These are phyloP conservation scores for Barnettozyma salicaria DNA, from an alignment of 805 yeast species.

Conservation along the genomic window DNA sequence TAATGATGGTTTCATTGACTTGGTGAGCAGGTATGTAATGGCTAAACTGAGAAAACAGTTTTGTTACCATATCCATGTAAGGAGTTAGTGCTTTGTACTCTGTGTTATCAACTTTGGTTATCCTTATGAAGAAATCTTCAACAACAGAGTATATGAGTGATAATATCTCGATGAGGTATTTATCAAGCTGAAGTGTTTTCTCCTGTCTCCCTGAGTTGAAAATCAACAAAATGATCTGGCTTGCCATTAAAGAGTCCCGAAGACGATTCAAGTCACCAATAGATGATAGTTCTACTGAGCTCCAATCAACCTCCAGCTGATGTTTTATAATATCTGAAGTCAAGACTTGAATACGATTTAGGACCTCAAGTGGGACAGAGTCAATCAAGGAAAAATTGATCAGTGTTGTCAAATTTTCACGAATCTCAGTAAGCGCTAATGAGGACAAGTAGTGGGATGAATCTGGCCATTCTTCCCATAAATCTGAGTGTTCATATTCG, in stretches of 20 bases:
- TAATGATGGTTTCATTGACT: conserved; percentile 46
- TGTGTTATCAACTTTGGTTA: conserved; percentile 6
- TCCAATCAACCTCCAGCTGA: conserved; percentile 22
- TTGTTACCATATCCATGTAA: conserved; percentile 10
- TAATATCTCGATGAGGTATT: conserved; percentile 36
- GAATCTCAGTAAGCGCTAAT: conserved; percentile 19
- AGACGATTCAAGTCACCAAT: no score
- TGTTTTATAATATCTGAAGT: conserved; percentile 26
- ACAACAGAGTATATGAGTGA: conserved; percentile 32
- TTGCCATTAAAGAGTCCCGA: conserved; percentile 23
- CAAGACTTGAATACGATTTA: conserved; percentile 31
- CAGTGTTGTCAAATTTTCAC: conserved; percentile 19
- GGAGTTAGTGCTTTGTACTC: not conserved
- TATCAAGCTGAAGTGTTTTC: conserved; percentile 41
- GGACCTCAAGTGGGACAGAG: conserved; percentile 21
- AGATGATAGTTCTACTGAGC: conserved; percentile 2
- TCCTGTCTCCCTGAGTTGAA: conserved; percentile 38
- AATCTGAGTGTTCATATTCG: conserved; percentile 21
- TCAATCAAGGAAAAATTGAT: conserved; percentile 11
- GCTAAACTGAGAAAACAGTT: conserved; percentile 17
- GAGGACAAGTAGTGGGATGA: conserved; percentile 19
- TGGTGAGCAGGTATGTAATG: conserved; percentile 15
- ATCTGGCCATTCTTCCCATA: conserved; percentile 24
- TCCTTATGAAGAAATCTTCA: conserved; percentile 27
- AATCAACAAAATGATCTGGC: conserved; percentile 37